A percentile compares a stretch with the other conserved stretches of the same genome.
phyloP scores from a whole-genome alignment of 75 land plant species.

The Sequoia sempervirens region DNA sequence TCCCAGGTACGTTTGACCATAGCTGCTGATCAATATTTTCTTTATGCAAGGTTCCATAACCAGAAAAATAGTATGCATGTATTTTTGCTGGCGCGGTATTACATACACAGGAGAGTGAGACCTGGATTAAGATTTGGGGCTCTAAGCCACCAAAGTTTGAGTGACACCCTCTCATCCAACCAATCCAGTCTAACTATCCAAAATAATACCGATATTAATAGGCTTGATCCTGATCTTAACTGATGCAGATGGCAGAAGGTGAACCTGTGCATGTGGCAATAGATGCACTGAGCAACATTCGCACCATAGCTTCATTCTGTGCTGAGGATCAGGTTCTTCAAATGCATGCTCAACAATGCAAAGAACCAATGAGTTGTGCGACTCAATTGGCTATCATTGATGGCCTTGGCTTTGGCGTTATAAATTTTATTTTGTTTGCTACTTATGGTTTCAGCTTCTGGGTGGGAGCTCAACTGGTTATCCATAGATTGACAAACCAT shows the following conservation, averaged over 20 bases:
- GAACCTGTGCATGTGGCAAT: conserved; percentile 24
- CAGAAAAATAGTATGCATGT: background rate
- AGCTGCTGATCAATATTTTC: background rate
- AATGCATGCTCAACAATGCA: conserved; percentile 16
- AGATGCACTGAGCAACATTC: conserved; percentile 44
- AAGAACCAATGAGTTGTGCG: conserved; percentile 19
- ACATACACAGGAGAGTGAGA: background rate
- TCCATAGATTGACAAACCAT: conserved; percentile 17
- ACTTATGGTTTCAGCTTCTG: conserved; percentile 38
- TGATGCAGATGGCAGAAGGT: background rate
- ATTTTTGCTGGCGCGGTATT: background rate
- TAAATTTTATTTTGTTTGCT: conserved; percentile 30
- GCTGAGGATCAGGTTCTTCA: conserved; percentile 38
- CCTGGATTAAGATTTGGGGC: background rate
- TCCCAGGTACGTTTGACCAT: conserved; percentile 19
- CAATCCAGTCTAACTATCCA: background rate
- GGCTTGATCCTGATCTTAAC: background rate
- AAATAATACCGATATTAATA: too few relatives aligned
- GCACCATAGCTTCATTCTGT: conserved; percentile 38
- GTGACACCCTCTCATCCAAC: background rate
- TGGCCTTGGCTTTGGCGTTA: conserved; percentile 25
- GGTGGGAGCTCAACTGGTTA: conserved; percentile 28
- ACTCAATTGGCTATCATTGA: conserved; percentile 27
- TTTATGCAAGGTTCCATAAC: too few relatives aligned
- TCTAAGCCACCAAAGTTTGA: too few relatives aligned